Base-by-base conservation (phyloP, 345 rosid species). In the Linum tenue region DNA sequence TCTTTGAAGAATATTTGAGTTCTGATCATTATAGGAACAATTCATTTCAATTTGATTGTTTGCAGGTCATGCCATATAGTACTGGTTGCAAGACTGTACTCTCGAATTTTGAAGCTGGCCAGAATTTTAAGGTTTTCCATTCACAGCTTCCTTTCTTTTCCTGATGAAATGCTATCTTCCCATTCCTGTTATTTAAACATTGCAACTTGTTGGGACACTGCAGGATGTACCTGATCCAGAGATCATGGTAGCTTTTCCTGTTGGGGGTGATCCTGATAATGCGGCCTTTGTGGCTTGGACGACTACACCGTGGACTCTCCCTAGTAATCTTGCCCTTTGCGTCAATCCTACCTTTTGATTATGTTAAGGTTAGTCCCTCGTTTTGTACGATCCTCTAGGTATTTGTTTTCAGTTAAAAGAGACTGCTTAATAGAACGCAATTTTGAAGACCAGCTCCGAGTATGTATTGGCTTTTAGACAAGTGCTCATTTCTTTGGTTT, bases 261-360 rank as follows among this genome's bases (percentile, higher is more conserved):
- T 88, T 66, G 73, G 85, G 76, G 97, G 85, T 7, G 99, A 90
- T 78, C 79, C 83, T 9, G 85, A 90, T 59, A 74, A 83, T 55
- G 99, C 92, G 15, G 80, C 88, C 70, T 86, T 94, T 69, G 89
- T 90, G 60, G 97, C 99, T 3, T 94, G 99, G 97, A 94, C 99
- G 50, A 94, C 99, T 0, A 94, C 99, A 40, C 95, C 99, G 7
- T 94, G 99, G 99, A 94, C 99, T 3, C 91, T 90, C 73, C 99
- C 99, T 11, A 88, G 97, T 74, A 94, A 94, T 77, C 95, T 94
- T 69, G 94, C 96, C n/a, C 88, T 94, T 35, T 94, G 99, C 70
- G 96, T 94, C 61, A 94, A 88, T 71, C 83, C 83, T 51, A 82
- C 80, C 71, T 80, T n/a, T 90, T 77, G 78, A 77, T 11, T 88